Conservation (phyloP, 1,139 yeast species). For the Hyphopichia burtonii region DNA sequence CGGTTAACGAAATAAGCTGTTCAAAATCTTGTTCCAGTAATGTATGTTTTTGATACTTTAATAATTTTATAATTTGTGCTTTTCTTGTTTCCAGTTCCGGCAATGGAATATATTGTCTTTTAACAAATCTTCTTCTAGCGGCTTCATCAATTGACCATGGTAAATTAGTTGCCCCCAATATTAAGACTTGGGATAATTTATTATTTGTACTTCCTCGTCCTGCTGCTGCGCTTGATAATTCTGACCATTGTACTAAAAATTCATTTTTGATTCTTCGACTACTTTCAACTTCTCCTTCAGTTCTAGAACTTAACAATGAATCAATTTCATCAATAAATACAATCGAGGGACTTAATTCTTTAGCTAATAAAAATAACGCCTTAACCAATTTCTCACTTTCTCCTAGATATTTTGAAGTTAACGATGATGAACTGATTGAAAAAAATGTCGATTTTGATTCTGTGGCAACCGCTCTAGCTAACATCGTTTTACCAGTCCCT, state of each 20-base stretch:
- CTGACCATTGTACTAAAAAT: constrained; percentile 94
- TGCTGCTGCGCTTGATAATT: constrained; percentile 89
- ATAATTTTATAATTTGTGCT: constrained; percentile 67
- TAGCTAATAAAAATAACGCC: constrained; percentile 83
- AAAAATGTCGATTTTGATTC: constrained; percentile 94
- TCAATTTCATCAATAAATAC: constrained; percentile 97
- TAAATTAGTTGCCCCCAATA: constrained; percentile 91
- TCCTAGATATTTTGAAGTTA: constrained; percentile 89
- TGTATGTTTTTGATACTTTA: constrained; percentile 75
- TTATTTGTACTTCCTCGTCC: constrained; percentile 40
- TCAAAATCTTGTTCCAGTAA: constrained; percentile 63
- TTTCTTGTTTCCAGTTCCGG: constrained; percentile 85
- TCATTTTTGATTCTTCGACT: constrained; percentile 91
- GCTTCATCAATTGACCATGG: constrained; percentile 99
- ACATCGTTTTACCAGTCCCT: constrained; percentile 97
- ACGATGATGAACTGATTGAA: constrained; percentile 86
- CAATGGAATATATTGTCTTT: constrained; percentile 90
- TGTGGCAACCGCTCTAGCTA: constrained; percentile 96
- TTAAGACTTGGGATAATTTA: constrained; percentile 64
- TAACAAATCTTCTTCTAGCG: constrained; percentile 89
- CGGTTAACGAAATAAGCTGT: constrained; percentile 60
- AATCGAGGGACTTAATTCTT: constrained; percentile 85
- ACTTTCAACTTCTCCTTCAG: constrained; percentile 91
- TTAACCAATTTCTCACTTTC: constrained; percentile 93
- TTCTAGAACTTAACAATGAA: constrained; percentile 79